Evolutionary conservation across 78 protist species (phyloP).

Genomic region (Anaeramoeba flamelloides): DNA sequence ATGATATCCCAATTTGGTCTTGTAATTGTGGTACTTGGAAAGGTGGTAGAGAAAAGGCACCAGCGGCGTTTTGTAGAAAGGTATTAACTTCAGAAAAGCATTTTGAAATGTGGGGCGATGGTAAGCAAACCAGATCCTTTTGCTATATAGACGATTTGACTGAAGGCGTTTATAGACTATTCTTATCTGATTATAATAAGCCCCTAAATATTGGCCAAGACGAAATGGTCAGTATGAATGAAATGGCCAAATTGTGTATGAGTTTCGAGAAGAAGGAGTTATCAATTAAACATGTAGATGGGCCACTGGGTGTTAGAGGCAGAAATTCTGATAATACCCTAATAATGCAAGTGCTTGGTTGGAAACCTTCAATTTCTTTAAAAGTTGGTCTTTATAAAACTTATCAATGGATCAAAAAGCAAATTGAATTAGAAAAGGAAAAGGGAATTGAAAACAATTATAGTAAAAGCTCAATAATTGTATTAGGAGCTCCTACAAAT

Average conservation of each 20-base stretch:
- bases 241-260: slow-evolving; percentile 39
- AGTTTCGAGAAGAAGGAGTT: slow-evolving; percentile 17
- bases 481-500: neutral
- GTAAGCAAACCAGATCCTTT: slow-evolving; percentile 59
- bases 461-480: neutral
- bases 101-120: slow-evolving; percentile 74
- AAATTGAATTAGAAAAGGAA: slow-evolving; percentile 1
- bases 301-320: slow-evolving; percentile 75
- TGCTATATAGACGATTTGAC: slow-evolving; percentile 48
- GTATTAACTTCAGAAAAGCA: slow-evolving; percentile 7
- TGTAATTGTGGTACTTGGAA: slow-evolving; percentile 48
- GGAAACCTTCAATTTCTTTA: slow-evolving; percentile 43
- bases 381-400: slow-evolving; percentile 47
- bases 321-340: slow-evolving; percentile 56
- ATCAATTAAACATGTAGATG: slow-evolving; percentile 43
- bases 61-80: slow-evolving; percentile 70
- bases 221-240: slow-evolving; percentile 50
- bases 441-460: neutral
- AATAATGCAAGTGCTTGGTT: slow-evolving; percentile 47
- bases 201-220: slow-evolving; percentile 61
- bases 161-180: slow-evolving; percentile 38
- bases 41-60: slow-evolving; percentile 76
- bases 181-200: slow-evolving; percentile 32
- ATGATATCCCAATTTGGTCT: neutral
- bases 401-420: slow-evolving; percentile 35